A percentile compares a stretch with the other conserved stretches of the same genome.
Conservation (phyloP, 2,329 filamentous ascomycete species). For the Aspergillus pseudoterreus region DNA sequence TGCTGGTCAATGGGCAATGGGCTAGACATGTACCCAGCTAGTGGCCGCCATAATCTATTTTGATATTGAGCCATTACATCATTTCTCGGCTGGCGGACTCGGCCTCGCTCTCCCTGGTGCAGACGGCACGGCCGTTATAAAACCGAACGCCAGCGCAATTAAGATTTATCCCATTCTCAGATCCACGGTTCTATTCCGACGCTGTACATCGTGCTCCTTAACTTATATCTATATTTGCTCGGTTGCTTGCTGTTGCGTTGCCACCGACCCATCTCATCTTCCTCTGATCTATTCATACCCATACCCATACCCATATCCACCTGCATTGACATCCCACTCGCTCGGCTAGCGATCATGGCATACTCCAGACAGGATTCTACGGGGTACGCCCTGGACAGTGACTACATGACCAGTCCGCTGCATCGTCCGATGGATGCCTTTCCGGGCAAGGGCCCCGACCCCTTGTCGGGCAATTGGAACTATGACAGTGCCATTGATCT, state of each 20-base stretch:
- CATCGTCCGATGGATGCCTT: constrained; percentile 11
- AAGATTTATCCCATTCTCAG: constrained; percentile 6
- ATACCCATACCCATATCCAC: neutral
- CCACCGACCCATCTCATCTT: neutral
- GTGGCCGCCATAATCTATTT: neutral
- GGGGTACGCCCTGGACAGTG: constrained; percentile 9
- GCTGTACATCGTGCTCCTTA: neutral
- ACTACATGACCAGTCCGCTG: constrained; percentile 13
- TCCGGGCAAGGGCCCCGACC: constrained; percentile 23
- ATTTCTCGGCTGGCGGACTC: constrained; percentile 6
- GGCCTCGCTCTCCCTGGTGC: neutral
- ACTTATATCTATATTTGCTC: neutral
- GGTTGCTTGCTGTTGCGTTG: neutral
- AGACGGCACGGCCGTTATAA: constrained; percentile 11
- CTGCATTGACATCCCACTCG: neutral
- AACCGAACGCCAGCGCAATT: constrained; percentile 2
- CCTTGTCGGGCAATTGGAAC: constrained; percentile 33
- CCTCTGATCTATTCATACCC: neutral
- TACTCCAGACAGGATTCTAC: constrained; percentile 8
- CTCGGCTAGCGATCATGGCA: constrained; percentile 4
- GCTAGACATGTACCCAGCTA: too few species aligned
- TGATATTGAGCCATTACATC: constrained; percentile 10
- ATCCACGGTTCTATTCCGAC: constrained; percentile 13
- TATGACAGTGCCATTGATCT: constrained; percentile 34
- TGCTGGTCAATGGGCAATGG: neutral